A percentile compares a stretch with the other conserved stretches of the same genome.
Conservation (phyloP, 1,284 basidiomycete species). For the Inonotus hispidus region DNA sequence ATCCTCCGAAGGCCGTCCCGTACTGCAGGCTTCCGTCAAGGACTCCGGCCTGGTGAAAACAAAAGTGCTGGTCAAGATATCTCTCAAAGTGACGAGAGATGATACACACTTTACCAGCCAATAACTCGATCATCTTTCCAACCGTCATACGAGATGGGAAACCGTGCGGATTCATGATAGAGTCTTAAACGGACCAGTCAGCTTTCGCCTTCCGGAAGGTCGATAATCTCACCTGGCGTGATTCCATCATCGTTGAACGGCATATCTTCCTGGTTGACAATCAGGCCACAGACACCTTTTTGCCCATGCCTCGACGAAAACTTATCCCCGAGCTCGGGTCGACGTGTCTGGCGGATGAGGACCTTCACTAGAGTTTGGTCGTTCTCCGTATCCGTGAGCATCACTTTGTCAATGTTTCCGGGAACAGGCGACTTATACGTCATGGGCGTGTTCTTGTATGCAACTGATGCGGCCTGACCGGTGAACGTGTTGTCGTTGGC, state of each 20-base stretch:
- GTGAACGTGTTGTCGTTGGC: constrained; percentile 82
- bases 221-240: constrained; percentile 60
- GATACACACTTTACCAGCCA: constrained; percentile 81
- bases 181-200: constrained; percentile 51
- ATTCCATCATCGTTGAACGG: constrained; percentile 99
- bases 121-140: constrained; percentile 98
- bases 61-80: not conserved
- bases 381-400: constrained; percentile 93
- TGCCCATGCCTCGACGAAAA: constrained; percentile 98
- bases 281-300: constrained; percentile 98
- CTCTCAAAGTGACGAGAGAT: not conserved
- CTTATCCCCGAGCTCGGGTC: constrained; percentile 97
- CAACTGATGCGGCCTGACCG: constrained; percentile 71
- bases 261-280: constrained; percentile 99
- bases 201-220: not conserved
- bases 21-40: constrained; percentile 85
- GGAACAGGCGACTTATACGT: constrained; percentile 90
- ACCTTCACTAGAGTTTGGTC: constrained; percentile 99
- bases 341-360: constrained; percentile 93
- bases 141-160: constrained; percentile 99
- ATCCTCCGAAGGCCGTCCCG: constrained; percentile 95
- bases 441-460: constrained; percentile 88
- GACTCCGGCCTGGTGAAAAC: constrained; percentile 77
- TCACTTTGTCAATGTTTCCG: constrained; percentile 95
- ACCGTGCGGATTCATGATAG: constrained; percentile 99